These are phyloP conservation scores for Scolecobasidium constrictum DNA, from an alignment of 2,329 filamentous ascomycete genomes.

Conservation along the genomic window DNA sequence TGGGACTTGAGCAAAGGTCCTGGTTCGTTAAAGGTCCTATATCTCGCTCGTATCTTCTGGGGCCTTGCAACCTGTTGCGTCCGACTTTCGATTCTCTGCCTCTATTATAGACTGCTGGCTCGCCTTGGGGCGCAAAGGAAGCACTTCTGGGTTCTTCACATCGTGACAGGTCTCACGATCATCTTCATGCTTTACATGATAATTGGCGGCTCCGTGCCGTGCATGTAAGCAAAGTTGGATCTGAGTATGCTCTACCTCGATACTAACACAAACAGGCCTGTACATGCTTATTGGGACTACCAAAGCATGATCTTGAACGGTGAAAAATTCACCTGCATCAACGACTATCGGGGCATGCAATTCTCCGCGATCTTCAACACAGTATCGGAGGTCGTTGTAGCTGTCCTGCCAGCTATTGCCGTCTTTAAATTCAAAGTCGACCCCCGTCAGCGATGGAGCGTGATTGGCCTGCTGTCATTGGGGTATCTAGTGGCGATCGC, in stretches of 20 bases:
- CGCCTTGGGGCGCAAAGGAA: conserved; percentile 25
- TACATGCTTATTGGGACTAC: conserved; percentile 30
- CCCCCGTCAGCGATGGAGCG: conserved; percentile 27
- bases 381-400: conserved; percentile 30
- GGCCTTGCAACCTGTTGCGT: conserved; percentile 31
- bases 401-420: conserved; percentile 32
- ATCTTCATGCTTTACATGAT: conserved; percentile 27
- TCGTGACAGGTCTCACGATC: conserved; percentile 25
- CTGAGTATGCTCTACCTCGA: background rate
- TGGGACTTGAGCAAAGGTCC: background rate
- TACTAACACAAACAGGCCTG: conserved; percentile 17
- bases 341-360: conserved; percentile 29
- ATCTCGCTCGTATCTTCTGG: conserved; percentile 32
- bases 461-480: conserved; percentile 27
- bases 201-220: conserved; percentile 27
- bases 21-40: conserved; percentile 21
- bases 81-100: conserved; percentile 31
- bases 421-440: conserved; percentile 31
- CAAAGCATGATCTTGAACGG: conserved; percentile 14
- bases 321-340: conserved; percentile 22
- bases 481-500: conserved; percentile 32
- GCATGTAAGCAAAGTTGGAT: conserved; percentile 18
- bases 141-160: conserved; percentile 30
- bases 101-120: conserved; percentile 34
- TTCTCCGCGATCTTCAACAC: conserved; percentile 30